These are phyloP conservation scores for Aspergillus affinis DNA, from an alignment of 495 filamentous ascomycete genomes.

Conservation along the genomic window DNA sequence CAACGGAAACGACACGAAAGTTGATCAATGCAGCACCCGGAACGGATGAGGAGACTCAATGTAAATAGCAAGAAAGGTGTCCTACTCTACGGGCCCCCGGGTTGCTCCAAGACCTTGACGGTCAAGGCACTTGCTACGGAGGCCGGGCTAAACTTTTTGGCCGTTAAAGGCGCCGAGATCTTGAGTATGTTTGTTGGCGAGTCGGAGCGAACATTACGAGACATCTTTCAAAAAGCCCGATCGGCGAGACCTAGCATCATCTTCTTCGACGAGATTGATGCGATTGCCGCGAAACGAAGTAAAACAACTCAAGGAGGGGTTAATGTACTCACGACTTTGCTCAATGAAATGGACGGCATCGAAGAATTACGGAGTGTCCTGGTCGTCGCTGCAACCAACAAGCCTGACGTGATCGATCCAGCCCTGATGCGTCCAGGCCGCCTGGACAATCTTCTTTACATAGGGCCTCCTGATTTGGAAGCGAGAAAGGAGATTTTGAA, in stretches of 20 bases:
- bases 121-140: conserved; percentile 93
- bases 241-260: conserved; percentile 89
- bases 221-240: conserved; percentile 84
- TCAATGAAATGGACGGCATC: conserved; percentile 98
- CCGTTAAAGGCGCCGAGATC: conserved; percentile 94
- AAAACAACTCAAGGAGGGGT: conserved; percentile 54
- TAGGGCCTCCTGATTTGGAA: conserved; percentile 74
- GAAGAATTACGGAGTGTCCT: conserved; percentile 79
- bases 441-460: conserved; percentile 87
- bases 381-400: conserved; percentile 93
- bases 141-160: conserved; percentile 89
- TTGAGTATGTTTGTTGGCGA: conserved; percentile 98
- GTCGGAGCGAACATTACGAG: conserved; percentile 83
- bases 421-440: conserved; percentile 86
- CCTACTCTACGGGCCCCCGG: conserved; percentile 89
- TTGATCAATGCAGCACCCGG: conserved; percentile 48
- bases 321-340: conserved; percentile 84
- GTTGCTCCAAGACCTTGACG: conserved; percentile 93
- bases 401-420: conserved; percentile 79
- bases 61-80: conserved; percentile 76
- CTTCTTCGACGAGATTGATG: conserved; percentile 98
- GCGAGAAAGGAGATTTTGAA: conserved; percentile 76
- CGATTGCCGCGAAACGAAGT: conserved; percentile 75
- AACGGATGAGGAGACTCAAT: conserved; percentile 58
- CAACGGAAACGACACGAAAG: background rate